Conservation (phyloP, 2,329 filamentous ascomycete species). For the Aspergillus sp. region DNA sequence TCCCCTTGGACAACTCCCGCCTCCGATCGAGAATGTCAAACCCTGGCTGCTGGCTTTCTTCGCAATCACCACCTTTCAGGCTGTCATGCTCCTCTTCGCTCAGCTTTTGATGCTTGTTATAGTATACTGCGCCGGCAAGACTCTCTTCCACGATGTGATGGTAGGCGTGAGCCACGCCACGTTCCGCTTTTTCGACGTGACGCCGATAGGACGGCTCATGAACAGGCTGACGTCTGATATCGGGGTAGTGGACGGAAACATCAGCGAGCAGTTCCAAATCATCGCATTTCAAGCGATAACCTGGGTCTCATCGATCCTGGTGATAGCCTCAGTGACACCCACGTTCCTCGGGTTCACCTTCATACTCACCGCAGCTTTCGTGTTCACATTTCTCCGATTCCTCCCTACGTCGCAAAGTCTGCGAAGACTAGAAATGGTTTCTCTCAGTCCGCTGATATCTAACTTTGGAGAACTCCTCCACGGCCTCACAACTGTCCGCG, state of each 20-base stretch:
- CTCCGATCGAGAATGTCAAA: slow-evolving; percentile 63
- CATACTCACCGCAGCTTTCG: slow-evolving; percentile 65
- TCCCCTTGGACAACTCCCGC: slow-evolving; percentile 55
- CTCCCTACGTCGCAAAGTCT: slow-evolving; percentile 81
- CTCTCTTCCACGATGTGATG: slow-evolving; percentile 72
- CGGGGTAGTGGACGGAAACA: slow-evolving; percentile 83
- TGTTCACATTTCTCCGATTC: slow-evolving; percentile 73
- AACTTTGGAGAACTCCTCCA: slow-evolving; percentile 89
- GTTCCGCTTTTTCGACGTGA: slow-evolving; percentile 89
- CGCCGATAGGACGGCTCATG: slow-evolving; percentile 85
- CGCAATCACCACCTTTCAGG: slow-evolving; percentile 60
- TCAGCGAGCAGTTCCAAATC: slow-evolving; percentile 69
- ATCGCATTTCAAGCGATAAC: slow-evolving; percentile 70
- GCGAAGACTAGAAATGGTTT: slow-evolving; percentile 83
- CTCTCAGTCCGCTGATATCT: slow-evolving; percentile 81
- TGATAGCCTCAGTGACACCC: slow-evolving; percentile 78
- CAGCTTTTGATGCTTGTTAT: slow-evolving; percentile 72
- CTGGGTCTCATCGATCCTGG: slow-evolving; percentile 69
- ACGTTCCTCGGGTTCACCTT: slow-evolving; percentile 72
- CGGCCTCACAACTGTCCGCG: slow-evolving; percentile 81
- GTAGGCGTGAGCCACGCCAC: slow-evolving; percentile 72
- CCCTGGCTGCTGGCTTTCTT: slow-evolving; percentile 76
- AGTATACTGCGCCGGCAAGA: slow-evolving; percentile 73
- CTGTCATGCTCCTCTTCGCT: slow-evolving; percentile 59
- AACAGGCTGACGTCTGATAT: slow-evolving; percentile 90